Conservation (phyloP, 352 stramenopile genomes). For the Plasmopara viticola region DNA sequence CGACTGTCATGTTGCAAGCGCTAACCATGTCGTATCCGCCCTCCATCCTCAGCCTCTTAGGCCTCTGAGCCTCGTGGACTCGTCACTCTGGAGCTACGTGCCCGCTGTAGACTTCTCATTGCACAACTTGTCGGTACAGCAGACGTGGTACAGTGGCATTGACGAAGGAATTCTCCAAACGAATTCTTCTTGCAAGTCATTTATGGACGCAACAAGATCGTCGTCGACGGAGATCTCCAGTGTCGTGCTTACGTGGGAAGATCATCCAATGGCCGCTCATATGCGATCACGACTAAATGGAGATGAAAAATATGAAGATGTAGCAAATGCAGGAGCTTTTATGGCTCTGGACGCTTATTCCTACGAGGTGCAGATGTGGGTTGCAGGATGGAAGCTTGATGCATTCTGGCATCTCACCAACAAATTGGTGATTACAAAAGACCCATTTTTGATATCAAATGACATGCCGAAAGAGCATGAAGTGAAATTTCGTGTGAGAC, state of each 20-base stretch:
- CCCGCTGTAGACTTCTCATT: slow-evolving; percentile 32
- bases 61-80: slow-evolving; percentile 16
- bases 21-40: slow-evolving; percentile 15
- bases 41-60: slow-evolving; percentile 16
- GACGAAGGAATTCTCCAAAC: background rate
- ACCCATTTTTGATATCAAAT: slow-evolving; percentile 51
- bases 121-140: slow-evolving; percentile 54
- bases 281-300: slow-evolving; percentile 13
- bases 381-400: slow-evolving; percentile 55
- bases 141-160: slow-evolving; percentile 33
- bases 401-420: slow-evolving; percentile 57
- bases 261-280: slow-evolving; percentile 30
- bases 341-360: slow-evolving; percentile 13
- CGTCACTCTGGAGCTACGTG: slow-evolving; percentile 10
- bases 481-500: slow-evolving; percentile 49
- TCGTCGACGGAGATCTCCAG: slow-evolving; percentile 28
- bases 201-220: slow-evolving; percentile 7
- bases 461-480: slow-evolving; percentile 51
- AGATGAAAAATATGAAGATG: background rate
- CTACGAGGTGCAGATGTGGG: slow-evolving; percentile 73
- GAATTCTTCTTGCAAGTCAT: slow-evolving; percentile 2
- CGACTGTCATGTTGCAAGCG: slow-evolving; percentile 20
- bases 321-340: slow-evolving; percentile 1
- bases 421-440: slow-evolving; percentile 30
- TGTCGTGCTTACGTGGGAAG: slow-evolving; percentile 66